Evolutionary conservation across 495 filamentous ascomycete species (phyloP).

Genomic region (Cercophora samala): DNA sequence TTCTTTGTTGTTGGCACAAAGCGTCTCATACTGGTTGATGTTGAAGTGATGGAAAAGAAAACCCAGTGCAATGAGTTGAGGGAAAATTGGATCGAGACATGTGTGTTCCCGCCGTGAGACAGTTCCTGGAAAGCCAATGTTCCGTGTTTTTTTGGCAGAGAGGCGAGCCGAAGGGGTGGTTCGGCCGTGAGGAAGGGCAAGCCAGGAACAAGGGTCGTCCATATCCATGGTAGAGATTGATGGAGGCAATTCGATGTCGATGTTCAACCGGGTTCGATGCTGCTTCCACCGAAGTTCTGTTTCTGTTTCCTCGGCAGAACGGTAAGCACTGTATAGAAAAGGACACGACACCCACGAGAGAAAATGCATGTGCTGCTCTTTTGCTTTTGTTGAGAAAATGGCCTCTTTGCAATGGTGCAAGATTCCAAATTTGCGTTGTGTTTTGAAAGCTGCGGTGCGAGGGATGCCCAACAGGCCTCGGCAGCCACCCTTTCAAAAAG

Average conservation of each 20-base stretch:
- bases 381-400: neutral
- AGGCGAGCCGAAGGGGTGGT: neutral
- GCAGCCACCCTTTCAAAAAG: neutral
- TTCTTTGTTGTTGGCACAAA: neutral
- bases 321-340: too few relatives aligned
- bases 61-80: neutral
- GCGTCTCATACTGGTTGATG: neutral
- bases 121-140: neutral
- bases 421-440: neutral
- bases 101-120: neutral
- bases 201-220: constrained; percentile 1
- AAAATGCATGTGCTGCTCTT: too few relatives aligned
- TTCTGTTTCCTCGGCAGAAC: neutral
- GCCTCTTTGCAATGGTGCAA: neutral
- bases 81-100: neutral
- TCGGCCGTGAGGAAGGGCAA: neutral
- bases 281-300: neutral
- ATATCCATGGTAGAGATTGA: too few relatives aligned
- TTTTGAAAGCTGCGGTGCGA: constrained; percentile 15
- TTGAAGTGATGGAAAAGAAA: neutral
- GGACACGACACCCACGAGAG: too few relatives aligned
- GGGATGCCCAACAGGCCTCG: neutral
- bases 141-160: neutral
- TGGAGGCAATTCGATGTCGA: too few relatives aligned
- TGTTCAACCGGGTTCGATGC: neutral